Evolutionary conservation across 2,329 filamentous ascomycete species (phyloP).

Genomic region (Aspergillus ustus): DNA sequence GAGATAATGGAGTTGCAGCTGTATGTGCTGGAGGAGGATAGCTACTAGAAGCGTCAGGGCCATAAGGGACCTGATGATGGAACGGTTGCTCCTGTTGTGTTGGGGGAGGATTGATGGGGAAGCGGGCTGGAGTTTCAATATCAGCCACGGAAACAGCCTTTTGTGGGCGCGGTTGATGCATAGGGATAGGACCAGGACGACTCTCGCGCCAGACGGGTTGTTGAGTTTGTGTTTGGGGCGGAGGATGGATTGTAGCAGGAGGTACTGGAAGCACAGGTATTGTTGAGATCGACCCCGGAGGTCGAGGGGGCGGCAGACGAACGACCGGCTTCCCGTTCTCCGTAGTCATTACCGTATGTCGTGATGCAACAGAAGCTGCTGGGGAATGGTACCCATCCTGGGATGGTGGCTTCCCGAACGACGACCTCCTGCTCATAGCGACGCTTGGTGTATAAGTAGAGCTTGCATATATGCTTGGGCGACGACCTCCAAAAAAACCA

Average conservation of each 20-base stretch:
- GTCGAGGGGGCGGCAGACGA: constrained; percentile 69
- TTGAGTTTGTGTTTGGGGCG: constrained; percentile 55
- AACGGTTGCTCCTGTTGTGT: constrained; percentile 81
- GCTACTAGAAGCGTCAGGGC: constrained; percentile 58
- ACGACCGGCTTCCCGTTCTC: constrained; percentile 75
- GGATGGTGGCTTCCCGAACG: constrained; percentile 68
- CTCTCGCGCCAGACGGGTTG: constrained; percentile 64
- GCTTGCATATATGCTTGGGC: constrained; percentile 71
- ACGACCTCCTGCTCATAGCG: constrained; percentile 86
- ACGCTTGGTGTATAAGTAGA: constrained; percentile 86
- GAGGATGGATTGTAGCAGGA: constrained; percentile 26
- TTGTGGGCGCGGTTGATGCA: constrained; percentile 94
- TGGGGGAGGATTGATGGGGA: constrained; percentile 63
- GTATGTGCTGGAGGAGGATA: constrained; percentile 62
- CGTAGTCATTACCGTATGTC: constrained; percentile 62
- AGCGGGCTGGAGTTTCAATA: constrained; percentile 79
- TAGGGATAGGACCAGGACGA: constrained; percentile 66
- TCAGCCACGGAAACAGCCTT: constrained; percentile 92
- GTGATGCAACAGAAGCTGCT: constrained; percentile 75
- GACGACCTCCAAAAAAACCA: constrained; percentile 69
- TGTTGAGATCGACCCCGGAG: constrained; percentile 32
- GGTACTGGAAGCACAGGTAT: constrained; percentile 24
- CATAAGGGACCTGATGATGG: constrained; percentile 83
- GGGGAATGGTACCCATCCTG: constrained; percentile 81
- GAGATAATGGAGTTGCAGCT: constrained; percentile 81